These are phyloP conservation scores for Anisogramma anomala DNA, from an alignment of 2,329 filamentous ascomycete species.

Conservation along the genomic window DNA sequence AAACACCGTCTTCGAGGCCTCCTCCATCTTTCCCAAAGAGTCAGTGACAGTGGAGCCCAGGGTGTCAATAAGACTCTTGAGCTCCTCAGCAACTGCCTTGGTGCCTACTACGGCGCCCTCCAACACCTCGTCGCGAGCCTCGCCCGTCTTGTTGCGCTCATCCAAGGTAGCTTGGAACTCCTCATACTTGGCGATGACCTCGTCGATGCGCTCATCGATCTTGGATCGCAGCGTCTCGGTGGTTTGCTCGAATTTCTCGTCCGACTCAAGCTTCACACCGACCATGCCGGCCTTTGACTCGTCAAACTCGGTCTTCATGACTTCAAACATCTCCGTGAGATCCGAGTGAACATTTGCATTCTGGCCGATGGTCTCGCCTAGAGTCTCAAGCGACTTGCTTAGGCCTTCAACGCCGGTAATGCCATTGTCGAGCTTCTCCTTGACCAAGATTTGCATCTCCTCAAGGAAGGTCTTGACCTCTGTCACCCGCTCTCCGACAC, in stretches of 20 bases:
- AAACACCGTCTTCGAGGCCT: constrained; percentile 80
- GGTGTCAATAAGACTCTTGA: constrained; percentile 75
- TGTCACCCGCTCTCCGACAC: constrained; percentile 63
- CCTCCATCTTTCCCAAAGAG: constrained; percentile 73
- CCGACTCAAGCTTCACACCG: constrained; percentile 68
- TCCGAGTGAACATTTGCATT: constrained; percentile 49
- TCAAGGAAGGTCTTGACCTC: constrained; percentile 69
- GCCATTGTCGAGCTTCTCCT: constrained; percentile 65
- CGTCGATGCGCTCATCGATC: constrained; percentile 56
- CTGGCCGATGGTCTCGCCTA: constrained; percentile 50
- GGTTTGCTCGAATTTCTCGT: constrained; percentile 59
- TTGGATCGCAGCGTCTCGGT: constrained; percentile 43
- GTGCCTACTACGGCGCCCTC: constrained; percentile 63
- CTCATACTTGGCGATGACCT: constrained; percentile 78
- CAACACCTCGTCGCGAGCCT: constrained; percentile 61
- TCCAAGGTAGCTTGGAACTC: constrained; percentile 67
- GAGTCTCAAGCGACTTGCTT: constrained; percentile 54
- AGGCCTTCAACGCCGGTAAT: constrained; percentile 61
- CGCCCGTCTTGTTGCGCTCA: constrained; percentile 59
- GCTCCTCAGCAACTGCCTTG: constrained; percentile 73
- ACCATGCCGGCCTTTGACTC: constrained; percentile 71
- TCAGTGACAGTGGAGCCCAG: constrained; percentile 72
- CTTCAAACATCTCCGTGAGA: constrained; percentile 59
- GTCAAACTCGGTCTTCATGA: constrained; percentile 78
- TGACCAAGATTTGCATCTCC: constrained; percentile 66